phyloP scores from a whole-genome alignment of 495 filamentous ascomycete genomes.

The Penicillium taxi region DNA sequence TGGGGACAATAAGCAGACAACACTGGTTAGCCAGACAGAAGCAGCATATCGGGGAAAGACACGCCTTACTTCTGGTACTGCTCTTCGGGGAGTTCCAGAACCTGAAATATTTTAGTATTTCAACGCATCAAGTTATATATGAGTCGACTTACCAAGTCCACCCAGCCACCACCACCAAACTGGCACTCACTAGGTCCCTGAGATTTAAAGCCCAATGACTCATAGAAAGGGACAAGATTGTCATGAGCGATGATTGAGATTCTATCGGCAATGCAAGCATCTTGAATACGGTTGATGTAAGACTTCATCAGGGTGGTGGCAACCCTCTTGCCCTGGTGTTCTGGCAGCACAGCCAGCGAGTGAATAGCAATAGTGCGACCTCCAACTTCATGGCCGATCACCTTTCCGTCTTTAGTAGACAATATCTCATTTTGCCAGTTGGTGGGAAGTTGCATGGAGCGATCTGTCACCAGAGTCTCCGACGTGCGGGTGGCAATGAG shows the following conservation, averaged over 20 bases:
- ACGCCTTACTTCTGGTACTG: too few species aligned
- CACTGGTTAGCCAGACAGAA: too few species aligned
- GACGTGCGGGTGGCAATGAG: constrained; percentile 66
- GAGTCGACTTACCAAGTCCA: constrained; percentile 45
- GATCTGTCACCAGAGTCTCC: constrained; percentile 57
- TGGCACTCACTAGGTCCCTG: constrained; percentile 55
- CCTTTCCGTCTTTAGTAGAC: constrained; percentile 27
- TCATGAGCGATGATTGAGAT: constrained; percentile 75
- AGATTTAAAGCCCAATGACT: constrained; percentile 63
- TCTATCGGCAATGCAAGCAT: constrained; percentile 57
- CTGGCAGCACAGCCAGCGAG: constrained; percentile 69
- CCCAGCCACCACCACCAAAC: constrained; percentile 77
- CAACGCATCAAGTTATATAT: not conserved
- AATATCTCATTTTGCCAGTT: constrained; percentile 49
- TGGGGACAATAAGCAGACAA: not conserved
- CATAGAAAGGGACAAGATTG: constrained; percentile 64
- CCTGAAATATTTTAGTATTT: too few species aligned
- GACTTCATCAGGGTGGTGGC: constrained; percentile 69
- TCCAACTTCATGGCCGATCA: constrained; percentile 56
- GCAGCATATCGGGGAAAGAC: too few species aligned
- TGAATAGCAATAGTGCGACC: constrained; percentile 74
- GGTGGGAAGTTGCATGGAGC: constrained; percentile 62
- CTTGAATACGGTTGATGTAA: constrained; percentile 64
- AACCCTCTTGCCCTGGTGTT: constrained; percentile 64
- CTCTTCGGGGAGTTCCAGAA: too few species aligned